Percentiles rank a stretch among this genome's conserved stretches.
These are phyloP conservation scores for Pseudocercospora fuligena DNA, from an alignment of 2,329 filamentous ascomycete species.

Conservation along the genomic window DNA sequence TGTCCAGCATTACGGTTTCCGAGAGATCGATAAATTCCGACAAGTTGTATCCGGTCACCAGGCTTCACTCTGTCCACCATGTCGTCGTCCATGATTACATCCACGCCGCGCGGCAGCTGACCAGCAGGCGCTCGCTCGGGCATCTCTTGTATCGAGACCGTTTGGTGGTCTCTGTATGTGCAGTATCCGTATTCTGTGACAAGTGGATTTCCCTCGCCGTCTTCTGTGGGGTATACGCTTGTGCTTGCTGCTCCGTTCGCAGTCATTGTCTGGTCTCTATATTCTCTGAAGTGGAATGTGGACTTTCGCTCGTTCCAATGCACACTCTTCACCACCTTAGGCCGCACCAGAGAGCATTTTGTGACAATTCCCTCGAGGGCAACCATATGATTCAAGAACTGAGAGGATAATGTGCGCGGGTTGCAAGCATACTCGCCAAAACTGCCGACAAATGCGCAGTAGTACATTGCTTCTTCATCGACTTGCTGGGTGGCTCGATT, in stretches of 20 bases:
- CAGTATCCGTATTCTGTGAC: constrained; percentile 96
- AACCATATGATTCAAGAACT: constrained; percentile 93
- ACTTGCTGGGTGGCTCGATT: constrained; percentile 77
- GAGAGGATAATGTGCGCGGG: constrained; percentile 85
- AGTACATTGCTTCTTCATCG: constrained; percentile 79
- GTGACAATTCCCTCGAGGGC: constrained; percentile 97
- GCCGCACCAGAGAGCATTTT: constrained; percentile 89
- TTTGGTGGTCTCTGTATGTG: constrained; percentile 95
- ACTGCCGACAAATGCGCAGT: constrained; percentile 95
- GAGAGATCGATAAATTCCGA: constrained; percentile 93
- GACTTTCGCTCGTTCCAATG: constrained; percentile 90
- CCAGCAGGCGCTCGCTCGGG: constrained; percentile 93
- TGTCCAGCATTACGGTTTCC: constrained; percentile 92
- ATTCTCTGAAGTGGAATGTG: constrained; percentile 86
- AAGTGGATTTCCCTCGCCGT: constrained; percentile 89
- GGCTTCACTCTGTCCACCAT: constrained; percentile 94
- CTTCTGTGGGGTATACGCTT: constrained; percentile 91
- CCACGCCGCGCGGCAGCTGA: constrained; percentile 91
- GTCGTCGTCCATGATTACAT: constrained; percentile 96
- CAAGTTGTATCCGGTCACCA: constrained; percentile 92
- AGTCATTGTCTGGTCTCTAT: constrained; percentile 96
- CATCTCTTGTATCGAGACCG: constrained; percentile 99
- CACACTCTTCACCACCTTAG: constrained; percentile 97
- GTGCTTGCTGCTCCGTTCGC: constrained; percentile 82
- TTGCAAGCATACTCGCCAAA: constrained; percentile 96